Base-by-base conservation (phyloP, 2,329 filamentous ascomycete species). In the Pseudogymnoascus destructans region DNA sequence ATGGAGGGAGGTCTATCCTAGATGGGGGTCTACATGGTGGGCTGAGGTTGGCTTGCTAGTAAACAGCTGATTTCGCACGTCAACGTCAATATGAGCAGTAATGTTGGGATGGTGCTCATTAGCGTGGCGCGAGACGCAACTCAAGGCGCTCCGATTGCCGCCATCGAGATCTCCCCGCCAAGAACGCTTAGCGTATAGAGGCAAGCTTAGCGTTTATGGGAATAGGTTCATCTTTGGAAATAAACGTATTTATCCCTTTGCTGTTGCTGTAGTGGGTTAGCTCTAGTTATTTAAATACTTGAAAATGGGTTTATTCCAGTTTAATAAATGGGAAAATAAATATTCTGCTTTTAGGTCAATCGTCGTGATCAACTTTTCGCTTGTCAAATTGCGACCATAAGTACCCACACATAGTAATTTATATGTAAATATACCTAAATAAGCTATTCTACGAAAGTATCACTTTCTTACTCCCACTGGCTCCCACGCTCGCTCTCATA, bases 11-110 rank as follows among this genome's bases (percentile, higher is more conserved):
- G n/a, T 52, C 25, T 30, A 52, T 25, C 46, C 46, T 52, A 3
- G 25, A 30, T 52, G 25, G 15, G 46, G 46, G 46, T 52, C 25
- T 52, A 52, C 46, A 52, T 52, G 15, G 15, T 52, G 46, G 46
- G n/a, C 46, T 52, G 46, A 52, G 46, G 46, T 52, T 52, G 7
- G 46, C 25, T 19, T 8, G 15, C 25, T 52, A 19, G 15, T 30
- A 6, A 49, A 52, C 46, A 52, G 15, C 46, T 52, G 46, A 52
- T 52, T 17, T 52, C 46, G 13, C 3, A 5, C 7, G 25, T 52
- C 25, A 32, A 52, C 46, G 46, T 52, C 46, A 52, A 52, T 52
- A 32, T 30, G 25, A 32, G 46, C 30, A 52, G 46, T 52, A 13
- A 13, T 30, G 46, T 13, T 17, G 15, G 23, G 46, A 15, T 52